Evolutionary conservation across 805 yeast genomes (phyloP), one percentile per base, ranked within the genome.

Genomic region (Metschnikowia kofuensis): DNA sequence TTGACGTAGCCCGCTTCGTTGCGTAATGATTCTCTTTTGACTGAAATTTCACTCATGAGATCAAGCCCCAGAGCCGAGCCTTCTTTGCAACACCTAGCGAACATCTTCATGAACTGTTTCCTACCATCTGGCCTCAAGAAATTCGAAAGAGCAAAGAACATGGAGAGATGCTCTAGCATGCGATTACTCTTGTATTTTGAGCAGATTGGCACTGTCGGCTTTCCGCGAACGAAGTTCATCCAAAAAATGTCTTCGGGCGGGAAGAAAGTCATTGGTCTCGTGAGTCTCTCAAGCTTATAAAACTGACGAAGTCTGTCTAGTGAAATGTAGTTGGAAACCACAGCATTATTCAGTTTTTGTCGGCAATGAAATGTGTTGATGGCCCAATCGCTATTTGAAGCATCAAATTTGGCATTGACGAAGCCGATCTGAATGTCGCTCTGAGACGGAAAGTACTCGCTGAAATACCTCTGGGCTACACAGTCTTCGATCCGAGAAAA

Each of bases 111-210:
- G 10, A 50, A 41, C 13, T 35, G 41, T 12, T 41, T 45, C 42
- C 37, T 47, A 32, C 41, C 35, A 7, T 55, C 50, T 52, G 63
- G 53, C 69, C 81, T 38, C 67, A 61, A 37, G 32, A 27, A 53
- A 7, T 66, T 50, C 15, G 72, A 64, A 10, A 55, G 42, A 28
- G 52, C 49, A 12, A 86, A 59, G 34, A 83, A 66, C 7, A 75
- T 53, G 54, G 84, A 84, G 34, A 84, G 53, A 34, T 69, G 65
- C 35, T 75, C 72, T 16, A 82, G 61, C 34, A 79, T 63, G 32
- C 77, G 69, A 54, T 82, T 82, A 34, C 78, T 55, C 41, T 74
- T 70, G 38, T 73, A 59, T 54, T 82, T 82, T 52, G 72, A 74
- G 53, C 66, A 71, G 14, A 59, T 55, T 4, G 73, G 69, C 4